A percentile compares a stretch with the other conserved stretches of the same genome.
These are phyloP conservation scores for Lagenidium sp. DNA, from an alignment of 352 stramenopile genomes.

Conservation along the genomic window DNA sequence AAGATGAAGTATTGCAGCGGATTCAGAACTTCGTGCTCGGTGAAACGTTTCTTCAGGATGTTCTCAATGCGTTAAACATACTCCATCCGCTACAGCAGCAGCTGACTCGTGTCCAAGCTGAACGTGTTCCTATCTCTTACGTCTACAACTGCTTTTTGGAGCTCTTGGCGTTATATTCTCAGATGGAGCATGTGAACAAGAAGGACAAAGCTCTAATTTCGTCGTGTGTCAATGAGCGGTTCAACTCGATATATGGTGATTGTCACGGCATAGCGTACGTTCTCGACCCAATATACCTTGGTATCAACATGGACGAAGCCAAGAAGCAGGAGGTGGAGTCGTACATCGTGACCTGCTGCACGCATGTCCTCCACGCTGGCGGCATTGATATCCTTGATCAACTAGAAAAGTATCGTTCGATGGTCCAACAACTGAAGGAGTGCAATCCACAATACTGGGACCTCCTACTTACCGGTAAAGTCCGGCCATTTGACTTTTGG, in stretches of 20 bases:
- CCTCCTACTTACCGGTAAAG: constrained; percentile 28
- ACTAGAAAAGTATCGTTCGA: constrained; percentile 34
- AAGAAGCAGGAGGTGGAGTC: constrained; percentile 34
- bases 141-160: constrained; percentile 41
- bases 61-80: constrained; percentile 44
- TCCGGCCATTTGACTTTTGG: constrained; percentile 52
- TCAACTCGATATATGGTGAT: constrained; percentile 55
- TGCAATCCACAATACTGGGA: constrained; percentile 51
- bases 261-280: constrained; percentile 51
- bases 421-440: constrained; percentile 40
- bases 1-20: constrained; percentile 36
- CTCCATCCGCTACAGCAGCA: constrained; percentile 48
- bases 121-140: constrained; percentile 35
- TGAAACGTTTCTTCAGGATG: constrained; percentile 48
- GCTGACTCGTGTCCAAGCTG: constrained; percentile 31
- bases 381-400: constrained; percentile 37
- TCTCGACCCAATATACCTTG: constrained; percentile 47
- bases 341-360: constrained; percentile 41
- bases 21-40: constrained; percentile 62
- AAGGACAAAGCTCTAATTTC: constrained; percentile 67
- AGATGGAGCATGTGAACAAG: constrained; percentile 57
- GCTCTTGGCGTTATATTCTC: constrained; percentile 31
- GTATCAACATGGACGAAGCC: constrained; percentile 29
- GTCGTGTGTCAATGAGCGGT: constrained; percentile 50
- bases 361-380: constrained; percentile 12